Conservation (phyloP, 768 basidiomycete genomes). For the Suillus sp. region DNA sequence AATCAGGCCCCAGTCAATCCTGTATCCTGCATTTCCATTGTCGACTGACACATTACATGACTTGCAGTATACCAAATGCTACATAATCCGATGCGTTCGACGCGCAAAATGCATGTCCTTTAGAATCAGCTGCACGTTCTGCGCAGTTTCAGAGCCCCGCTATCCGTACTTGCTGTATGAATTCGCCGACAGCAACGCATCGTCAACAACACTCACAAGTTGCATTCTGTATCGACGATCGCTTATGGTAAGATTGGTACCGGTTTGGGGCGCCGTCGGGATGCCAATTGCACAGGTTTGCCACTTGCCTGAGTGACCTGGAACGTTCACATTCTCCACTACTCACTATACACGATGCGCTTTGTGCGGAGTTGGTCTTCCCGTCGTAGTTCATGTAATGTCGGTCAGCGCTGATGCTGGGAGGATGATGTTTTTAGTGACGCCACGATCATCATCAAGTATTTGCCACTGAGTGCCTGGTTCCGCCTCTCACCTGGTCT, state of each 20-base stretch:
- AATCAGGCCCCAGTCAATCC: no score
- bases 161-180: background rate
- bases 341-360: background rate
- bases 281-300: conserved; percentile 8
- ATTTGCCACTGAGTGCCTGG: background rate
- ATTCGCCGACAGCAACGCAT: conserved; percentile 5
- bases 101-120: background rate
- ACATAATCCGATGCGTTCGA: background rate
- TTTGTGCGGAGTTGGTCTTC: background rate
- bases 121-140: background rate
- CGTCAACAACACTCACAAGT: background rate
- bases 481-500: background rate
- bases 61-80: background rate
- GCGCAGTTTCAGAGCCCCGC: background rate
- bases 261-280: background rate
- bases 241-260: background rate
- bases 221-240: background rate
- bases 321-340: background rate
- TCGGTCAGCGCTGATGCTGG: background rate
- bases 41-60: conserved; percentile 4
- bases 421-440: background rate
- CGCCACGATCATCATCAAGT: background rate
- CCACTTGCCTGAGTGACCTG: background rate
- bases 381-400: background rate
- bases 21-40: background rate